Conservation (phyloP, 768 basidiomycete genomes). For the Leccinum barrowsii region DNA sequence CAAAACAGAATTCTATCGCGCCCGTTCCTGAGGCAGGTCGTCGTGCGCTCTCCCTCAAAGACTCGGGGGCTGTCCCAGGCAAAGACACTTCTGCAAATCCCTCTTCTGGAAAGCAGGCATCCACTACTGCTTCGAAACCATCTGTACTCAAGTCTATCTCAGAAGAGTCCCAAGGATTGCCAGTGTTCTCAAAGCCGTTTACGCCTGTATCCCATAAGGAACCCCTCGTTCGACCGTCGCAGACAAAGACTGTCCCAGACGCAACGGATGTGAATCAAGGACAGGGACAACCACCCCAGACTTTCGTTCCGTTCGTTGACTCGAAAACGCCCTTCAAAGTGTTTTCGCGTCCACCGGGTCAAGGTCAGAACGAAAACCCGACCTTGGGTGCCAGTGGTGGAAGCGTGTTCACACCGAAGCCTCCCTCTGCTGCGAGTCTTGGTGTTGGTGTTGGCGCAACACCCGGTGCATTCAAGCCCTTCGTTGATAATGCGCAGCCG, state of each 20-base stretch:
- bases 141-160: conserved; percentile 32
- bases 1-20: conserved; percentile 38
- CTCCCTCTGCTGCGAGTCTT: conserved; percentile 16
- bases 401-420: conserved; percentile 45
- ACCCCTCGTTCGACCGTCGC: conserved; percentile 25
- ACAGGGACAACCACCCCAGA: conserved; percentile 24
- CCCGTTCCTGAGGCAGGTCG: conserved; percentile 31
- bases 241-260: conserved; percentile 18
- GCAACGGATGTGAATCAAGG: conserved; percentile 11
- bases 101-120: conserved; percentile 25
- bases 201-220: conserved; percentile 52
- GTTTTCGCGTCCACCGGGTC: conserved; percentile 60
- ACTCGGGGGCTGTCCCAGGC: conserved; percentile 22
- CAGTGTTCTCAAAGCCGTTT: conserved; percentile 61
- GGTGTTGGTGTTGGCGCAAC: conserved; percentile 5
- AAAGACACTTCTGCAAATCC: conserved; percentile 21
- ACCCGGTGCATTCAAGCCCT: conserved; percentile 36
- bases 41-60: conserved; percentile 52
- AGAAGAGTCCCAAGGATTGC: conserved; percentile 36
- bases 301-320: conserved; percentile 42
- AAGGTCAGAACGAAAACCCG: conserved; percentile 40
- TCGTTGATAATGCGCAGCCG: conserved; percentile 25
- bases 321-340: conserved; percentile 50
- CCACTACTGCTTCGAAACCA: conserved; percentile 18
- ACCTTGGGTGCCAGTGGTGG: conserved; percentile 17